These are phyloP conservation scores for Yarrowia porcina DNA, from an alignment of 805 yeast genomes.

Conservation along the genomic window DNA sequence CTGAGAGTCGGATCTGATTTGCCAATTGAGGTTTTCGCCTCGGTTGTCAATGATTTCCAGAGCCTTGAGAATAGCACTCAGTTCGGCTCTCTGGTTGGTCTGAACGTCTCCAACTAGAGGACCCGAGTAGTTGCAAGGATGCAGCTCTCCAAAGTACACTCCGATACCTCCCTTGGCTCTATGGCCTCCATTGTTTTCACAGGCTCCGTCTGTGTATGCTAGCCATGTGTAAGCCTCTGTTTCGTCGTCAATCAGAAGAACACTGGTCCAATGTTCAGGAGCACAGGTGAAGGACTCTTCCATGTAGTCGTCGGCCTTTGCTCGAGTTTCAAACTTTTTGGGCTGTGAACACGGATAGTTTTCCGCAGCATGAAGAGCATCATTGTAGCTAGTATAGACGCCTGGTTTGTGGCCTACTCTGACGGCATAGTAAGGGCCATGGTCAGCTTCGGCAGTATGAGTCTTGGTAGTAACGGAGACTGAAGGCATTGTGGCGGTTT, in stretches of 20 bases:
- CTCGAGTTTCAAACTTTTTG: conserved; percentile 6
- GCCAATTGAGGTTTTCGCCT: conserved; percentile 62
- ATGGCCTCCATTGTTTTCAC: conserved; percentile 77
- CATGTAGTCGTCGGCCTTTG: conserved; percentile 19
- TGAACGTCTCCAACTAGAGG: not conserved
- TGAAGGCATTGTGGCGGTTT: not conserved
- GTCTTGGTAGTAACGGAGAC: not conserved
- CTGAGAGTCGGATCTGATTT: conserved; percentile 85
- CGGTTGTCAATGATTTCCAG: conserved; percentile 11
- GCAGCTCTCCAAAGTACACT: conserved; percentile 47
- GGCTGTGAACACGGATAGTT: conserved; percentile 24
- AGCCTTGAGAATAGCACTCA: conserved; percentile 37
- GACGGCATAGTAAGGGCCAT: conserved; percentile 10
- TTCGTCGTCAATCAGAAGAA: conserved; percentile 54
- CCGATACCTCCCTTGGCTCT: conserved; percentile 66
- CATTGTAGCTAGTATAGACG: not conserved
- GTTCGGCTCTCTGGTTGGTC: conserved; percentile 76
- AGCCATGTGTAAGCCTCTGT: conserved; percentile 56
- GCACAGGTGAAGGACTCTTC: conserved; percentile 11
- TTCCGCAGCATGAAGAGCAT: not conserved
- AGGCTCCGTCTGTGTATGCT: conserved; percentile 45
- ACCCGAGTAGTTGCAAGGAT: conserved; percentile 19
- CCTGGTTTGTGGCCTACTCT: conserved; percentile 14
- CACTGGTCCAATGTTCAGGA: conserved; percentile 19
- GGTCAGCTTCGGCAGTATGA: not conserved